These are phyloP conservation scores for Avena insularis DNA, from an alignment of 176 grass and related monocot species.

Conservation along the genomic window DNA sequence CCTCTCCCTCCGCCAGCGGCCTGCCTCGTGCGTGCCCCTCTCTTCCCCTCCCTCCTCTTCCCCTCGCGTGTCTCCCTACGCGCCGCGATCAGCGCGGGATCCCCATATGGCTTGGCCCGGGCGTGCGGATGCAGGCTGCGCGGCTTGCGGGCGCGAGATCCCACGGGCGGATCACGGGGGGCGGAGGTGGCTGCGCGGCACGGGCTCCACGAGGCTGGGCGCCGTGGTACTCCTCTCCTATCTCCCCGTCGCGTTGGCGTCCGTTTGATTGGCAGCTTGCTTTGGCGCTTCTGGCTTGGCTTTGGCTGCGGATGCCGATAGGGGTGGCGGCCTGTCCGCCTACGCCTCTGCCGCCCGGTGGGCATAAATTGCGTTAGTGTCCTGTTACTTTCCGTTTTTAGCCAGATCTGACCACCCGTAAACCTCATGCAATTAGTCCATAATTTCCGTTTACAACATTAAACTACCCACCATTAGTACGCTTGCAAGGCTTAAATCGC, in stretches of 20 bases:
- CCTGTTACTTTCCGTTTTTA: constrained; percentile 4
- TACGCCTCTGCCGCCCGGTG: not conserved
- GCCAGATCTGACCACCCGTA: not conserved
- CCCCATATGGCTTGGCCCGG: not conserved
- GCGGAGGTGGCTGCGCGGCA: not conserved
- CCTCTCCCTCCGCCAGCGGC: constrained; percentile 2
- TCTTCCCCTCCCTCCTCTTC: not conserved
- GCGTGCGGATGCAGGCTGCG: constrained; percentile 29
- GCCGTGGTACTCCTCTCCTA: constrained; percentile 28
- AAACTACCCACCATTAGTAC: not conserved
- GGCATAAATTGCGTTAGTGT: not conserved
- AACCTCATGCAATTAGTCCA: constrained; percentile 10
- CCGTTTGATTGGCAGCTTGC: constrained; percentile 42
- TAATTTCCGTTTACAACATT: not conserved
- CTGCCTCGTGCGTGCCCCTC: not conserved
- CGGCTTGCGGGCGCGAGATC: constrained; percentile 47
- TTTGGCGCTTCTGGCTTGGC: constrained; percentile 31
- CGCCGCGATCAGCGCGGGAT: constrained; percentile 52
- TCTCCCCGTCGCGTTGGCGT: constrained; percentile 25
- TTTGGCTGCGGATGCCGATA: not conserved
- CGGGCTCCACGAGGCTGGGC: constrained; percentile 34
- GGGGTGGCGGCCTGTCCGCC: not conserved
- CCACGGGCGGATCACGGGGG: constrained; percentile 48
- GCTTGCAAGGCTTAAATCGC: not conserved
- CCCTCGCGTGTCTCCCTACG: constrained; percentile 13